Evolutionary conservation across 345 rosid species (phyloP).

Genomic region (Corchorus olitorius): DNA sequence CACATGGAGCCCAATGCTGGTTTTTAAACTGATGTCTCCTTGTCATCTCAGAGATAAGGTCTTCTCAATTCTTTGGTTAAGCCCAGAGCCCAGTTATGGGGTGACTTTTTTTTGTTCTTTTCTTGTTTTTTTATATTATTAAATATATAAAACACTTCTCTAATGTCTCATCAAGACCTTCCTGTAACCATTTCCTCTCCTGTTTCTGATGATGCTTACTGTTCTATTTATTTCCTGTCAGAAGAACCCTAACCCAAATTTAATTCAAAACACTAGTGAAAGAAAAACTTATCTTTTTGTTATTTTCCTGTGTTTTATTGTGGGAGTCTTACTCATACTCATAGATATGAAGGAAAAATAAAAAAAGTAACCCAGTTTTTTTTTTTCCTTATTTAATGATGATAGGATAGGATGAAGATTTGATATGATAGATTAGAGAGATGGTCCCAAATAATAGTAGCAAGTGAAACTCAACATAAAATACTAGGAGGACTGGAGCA

Average conservation of each 20-base stretch:
- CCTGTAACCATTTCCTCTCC: not conserved
- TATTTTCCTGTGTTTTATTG: not conserved
- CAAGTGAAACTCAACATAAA: not conserved
- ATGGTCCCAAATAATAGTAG: not conserved
- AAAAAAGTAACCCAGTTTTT: not conserved
- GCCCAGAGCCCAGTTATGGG: constrained; percentile 4
- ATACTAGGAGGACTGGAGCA: not conserved
- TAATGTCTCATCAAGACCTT: not conserved
- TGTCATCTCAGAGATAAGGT: constrained; percentile 36
- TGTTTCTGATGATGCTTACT: not conserved
- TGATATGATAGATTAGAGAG: not conserved
- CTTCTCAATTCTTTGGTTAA: constrained; percentile 18
- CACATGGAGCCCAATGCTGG: constrained; percentile 69
- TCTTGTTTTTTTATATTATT: not conserved
- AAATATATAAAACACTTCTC: not conserved
- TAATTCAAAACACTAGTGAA: not conserved
- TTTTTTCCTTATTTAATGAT: not conserved
- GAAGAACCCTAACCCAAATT: not conserved
- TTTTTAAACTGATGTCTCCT: constrained; percentile 35
- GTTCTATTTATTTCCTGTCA: not conserved
- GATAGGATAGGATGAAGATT: too few relatives aligned
- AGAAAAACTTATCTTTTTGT: not conserved
- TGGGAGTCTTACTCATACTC: too few relatives aligned
- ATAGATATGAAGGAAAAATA: too few relatives aligned
- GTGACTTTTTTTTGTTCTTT: constrained; percentile 32